A percentile compares a stretch with the other conserved stretches of the same genome.
Conservation (phyloP, 1,284 basidiomycete species). For the Microbotryum lychnidis-dioicae region DNA sequence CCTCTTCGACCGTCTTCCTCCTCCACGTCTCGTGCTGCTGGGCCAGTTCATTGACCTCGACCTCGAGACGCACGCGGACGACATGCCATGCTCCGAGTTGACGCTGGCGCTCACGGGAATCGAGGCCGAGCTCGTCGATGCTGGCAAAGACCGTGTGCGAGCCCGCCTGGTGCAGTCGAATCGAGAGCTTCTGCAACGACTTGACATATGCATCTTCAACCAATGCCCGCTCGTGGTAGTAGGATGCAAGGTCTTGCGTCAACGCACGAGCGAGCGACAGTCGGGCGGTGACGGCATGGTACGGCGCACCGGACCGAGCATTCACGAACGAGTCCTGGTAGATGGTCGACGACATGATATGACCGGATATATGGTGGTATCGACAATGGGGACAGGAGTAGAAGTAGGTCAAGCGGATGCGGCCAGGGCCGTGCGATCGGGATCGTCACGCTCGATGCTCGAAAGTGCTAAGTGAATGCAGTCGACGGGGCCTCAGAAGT, state of each 20-base stretch:
- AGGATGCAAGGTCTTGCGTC: conserved; percentile 40
- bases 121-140: conserved; percentile 6
- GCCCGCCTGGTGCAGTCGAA: conserved; percentile 38
- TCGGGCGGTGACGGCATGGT: conserved; percentile 14
- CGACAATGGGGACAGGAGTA: too few relatives aligned
- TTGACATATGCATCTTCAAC: conserved; percentile 47
- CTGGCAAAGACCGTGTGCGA: conserved; percentile 13
- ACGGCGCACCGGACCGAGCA: conserved; percentile 15
- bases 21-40: conserved; percentile 15
- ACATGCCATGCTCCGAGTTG: conserved; percentile 10
- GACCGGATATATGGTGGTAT: not conserved
- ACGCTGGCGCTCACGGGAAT: not conserved
- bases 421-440: not conserved
- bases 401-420: not conserved
- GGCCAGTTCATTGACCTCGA: conserved; percentile 13
- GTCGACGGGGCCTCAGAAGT: too few relatives aligned
- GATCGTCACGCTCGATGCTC: not conserved
- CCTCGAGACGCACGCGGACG: conserved; percentile 9
- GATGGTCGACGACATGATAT: not conserved
- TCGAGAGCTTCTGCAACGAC: conserved; percentile 44
- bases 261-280: conserved; percentile 19
- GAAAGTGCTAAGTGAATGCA: not conserved
- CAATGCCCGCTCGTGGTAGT: conserved; percentile 45
- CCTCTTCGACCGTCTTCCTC: conserved; percentile 9
- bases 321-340: conserved; percentile 19